phyloP scores from a whole-genome alignment of 352 stramenopile genomes.

The Peronospora farinosa region DNA sequence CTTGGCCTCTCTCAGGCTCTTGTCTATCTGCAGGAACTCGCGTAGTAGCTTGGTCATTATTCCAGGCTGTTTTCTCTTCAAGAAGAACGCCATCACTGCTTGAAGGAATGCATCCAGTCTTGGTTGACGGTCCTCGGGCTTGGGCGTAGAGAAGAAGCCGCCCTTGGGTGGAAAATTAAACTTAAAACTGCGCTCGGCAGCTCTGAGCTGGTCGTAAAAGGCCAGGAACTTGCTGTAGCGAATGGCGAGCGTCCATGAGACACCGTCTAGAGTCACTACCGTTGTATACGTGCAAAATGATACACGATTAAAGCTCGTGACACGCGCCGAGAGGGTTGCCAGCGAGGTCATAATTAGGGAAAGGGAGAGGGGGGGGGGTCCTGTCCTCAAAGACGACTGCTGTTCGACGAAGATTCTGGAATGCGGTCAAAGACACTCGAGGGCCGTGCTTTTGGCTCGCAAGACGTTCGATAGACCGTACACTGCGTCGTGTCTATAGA shows the following conservation, averaged over 20 bases:
- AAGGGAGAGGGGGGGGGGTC: neutral
- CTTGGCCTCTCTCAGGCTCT: slow-evolving; percentile 17
- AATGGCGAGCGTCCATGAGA: slow-evolving; percentile 33
- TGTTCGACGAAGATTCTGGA: slow-evolving; percentile 24
- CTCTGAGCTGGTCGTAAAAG: slow-evolving; percentile 40
- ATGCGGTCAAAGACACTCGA: slow-evolving; percentile 12
- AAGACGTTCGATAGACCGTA: neutral
- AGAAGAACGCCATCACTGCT: slow-evolving; percentile 31
- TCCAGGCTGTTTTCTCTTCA: slow-evolving; percentile 24
- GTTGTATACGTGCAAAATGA: slow-evolving; percentile 50
- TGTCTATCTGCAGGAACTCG: slow-evolving; percentile 41
- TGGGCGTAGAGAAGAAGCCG: slow-evolving; percentile 53
- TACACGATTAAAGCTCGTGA: slow-evolving; percentile 38
- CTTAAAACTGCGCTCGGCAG: slow-evolving; percentile 34
- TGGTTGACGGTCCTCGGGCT: slow-evolving; percentile 43
- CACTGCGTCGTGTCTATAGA: slow-evolving; percentile 5
- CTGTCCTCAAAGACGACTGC: neutral
- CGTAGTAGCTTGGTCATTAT: slow-evolving; percentile 35
- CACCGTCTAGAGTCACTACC: slow-evolving; percentile 24
- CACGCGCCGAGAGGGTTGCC: slow-evolving; percentile 30
- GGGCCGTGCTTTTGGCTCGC: slow-evolving; percentile 6
- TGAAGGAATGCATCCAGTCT: slow-evolving; percentile 58
- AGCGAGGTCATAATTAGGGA: slow-evolving; percentile 16
- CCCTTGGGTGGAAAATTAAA: slow-evolving; percentile 67
- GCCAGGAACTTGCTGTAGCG: slow-evolving; percentile 61